A percentile compares a stretch with the other conserved stretches of the same genome.
phyloP scores from a whole-genome alignment of 2,329 filamentous ascomycete genomes.

The Arthrobotrys iridis region DNA sequence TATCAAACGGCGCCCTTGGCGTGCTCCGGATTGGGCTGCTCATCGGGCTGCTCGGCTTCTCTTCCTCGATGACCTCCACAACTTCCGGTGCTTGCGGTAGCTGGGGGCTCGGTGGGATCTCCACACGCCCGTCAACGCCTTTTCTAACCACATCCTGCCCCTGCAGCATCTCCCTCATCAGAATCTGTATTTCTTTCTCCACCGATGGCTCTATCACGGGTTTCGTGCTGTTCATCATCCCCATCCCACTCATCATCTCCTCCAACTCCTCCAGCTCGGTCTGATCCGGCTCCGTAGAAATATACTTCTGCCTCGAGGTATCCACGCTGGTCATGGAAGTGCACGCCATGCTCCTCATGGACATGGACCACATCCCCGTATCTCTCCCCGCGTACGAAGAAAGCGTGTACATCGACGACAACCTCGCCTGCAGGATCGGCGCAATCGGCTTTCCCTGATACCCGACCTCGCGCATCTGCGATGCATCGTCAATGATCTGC shows the following conservation, averaged over 20 bases:
- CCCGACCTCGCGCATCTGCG: conserved; percentile 47
- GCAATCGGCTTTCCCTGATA: conserved; percentile 8
- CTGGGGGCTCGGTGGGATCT: conserved; percentile 41
- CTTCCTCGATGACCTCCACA: conserved; percentile 17
- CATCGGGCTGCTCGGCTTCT: conserved; percentile 4
- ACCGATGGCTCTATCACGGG: conserved; percentile 24
- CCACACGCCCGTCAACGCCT: neutral
- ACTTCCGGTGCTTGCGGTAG: conserved; percentile 29
- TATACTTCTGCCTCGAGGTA: conserved; percentile 33
- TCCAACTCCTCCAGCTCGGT: conserved; percentile 42
- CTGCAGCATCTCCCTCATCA: conserved; percentile 47
- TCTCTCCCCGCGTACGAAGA: conserved; percentile 45
- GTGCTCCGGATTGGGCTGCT: too few species aligned
- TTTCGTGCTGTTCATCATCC: neutral
- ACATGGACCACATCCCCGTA: conserved; percentile 45
- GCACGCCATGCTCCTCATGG: conserved; percentile 33
- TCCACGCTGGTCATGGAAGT: conserved; percentile 50
- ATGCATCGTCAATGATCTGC: conserved; percentile 20
- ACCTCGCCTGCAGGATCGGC: conserved; percentile 45
- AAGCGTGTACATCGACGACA: conserved; percentile 49
- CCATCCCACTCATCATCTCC: conserved; percentile 54
- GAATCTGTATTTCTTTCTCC: conserved; percentile 42
- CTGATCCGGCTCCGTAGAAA: conserved; percentile 39
- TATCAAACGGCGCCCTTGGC: conserved; percentile 41
- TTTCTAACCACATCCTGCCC: conserved; percentile 49